Evolutionary conservation across 129 eudicot species (phyloP), one percentile per base, ranked within the genome.

Genomic region (Flaveria brownii): DNA sequence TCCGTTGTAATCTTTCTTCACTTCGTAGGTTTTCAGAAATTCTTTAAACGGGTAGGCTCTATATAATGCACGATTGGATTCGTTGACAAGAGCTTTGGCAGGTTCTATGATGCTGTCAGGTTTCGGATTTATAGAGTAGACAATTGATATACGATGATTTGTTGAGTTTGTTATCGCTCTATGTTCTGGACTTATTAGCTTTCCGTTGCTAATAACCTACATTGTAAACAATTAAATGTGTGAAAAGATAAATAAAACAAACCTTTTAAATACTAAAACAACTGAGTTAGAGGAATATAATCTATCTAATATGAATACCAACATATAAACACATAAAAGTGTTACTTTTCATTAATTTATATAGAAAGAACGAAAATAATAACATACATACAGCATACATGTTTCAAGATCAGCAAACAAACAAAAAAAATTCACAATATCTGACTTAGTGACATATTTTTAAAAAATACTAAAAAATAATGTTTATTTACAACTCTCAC

Each of bases 21-120:
- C 72, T 60, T 78, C 77, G 14, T 78, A 78, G 6, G 71, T 14
- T 71, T 62, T 72, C 5, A 85, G 67, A 71, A 85, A 78, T 20
- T 81, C 80, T 59, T 77, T 71, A 51, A 66, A 83, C 17, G 18
- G 71, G 57, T 46, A 83, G 30, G 83, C 56, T 50, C 67, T 54
- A 51, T 68, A 83, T 4, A 49, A 54, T 4, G 79, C 78, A 51
- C 39, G 76, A 73, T 72, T 82, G 2, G 75, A 60, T 17, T 75
- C 70, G n/a, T 33, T 69, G 20, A 86, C 13, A 18, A 83, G 78
- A 61, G 49, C 83, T 39, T 80, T 73, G 15, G 87, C 85, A n/a
- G 87, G 85, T 64, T 83, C 83, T 62, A 86, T 60, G 71, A 80
- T 57, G 77, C 73, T 72, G 10, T 62, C 74, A 6, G 76, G 66